Evolutionary conservation across 2,329 filamentous ascomycete species (phyloP), one percentile per base, ranked within the genome.

Genomic region (Plenodomus tracheiphilus): DNA sequence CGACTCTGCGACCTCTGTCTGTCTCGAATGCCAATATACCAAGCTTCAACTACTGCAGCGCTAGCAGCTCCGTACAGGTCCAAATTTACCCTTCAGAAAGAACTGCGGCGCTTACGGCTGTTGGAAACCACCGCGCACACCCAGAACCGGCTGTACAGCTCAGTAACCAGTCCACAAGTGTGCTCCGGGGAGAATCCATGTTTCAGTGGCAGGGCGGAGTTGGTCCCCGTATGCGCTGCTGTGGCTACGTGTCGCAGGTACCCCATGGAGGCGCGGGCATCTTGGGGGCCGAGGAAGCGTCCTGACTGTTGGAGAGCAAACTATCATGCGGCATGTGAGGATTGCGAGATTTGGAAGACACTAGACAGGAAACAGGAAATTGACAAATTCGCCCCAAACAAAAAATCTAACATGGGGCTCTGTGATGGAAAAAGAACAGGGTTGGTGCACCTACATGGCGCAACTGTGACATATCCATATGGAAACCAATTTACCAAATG

Each of bases 1-100:
- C 28, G 15, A 7, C 28, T 25, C 22, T 32, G 28, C 11, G 28
- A 32, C 28, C 22, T 25, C 22, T 25, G 22, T 11, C 41, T 25
- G 36, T 40, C 45, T 43, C 18, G 41, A 25, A 36, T 32, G 42
- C 48, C 51, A 51, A 36, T 19, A 39, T 47, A 52, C 54, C 52
- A 62, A 58, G 54, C 59, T 56, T 56, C 51, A 44, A 10, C 56
- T 53, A 55, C 43, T 51, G 49, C 49, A 39, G 36, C 47, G 51
- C 49, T 56, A 51, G 40, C 30, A 45, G 40, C 28, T 46, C 41
- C 37, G 41, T 41, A 47, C 38, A 40, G 39, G 38, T 59, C 55
- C 58, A 62, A 61, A 59, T 58, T 58, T 62, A 61, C 51, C 45
- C 49, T 44, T n/a, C n/a, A n/a, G n/a, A n/a, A n/a, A 53, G 47